Evolutionary conservation across 2,329 filamentous ascomycete genomes (phyloP).

Genomic region (Calonectria pseudoreteaudii): DNA sequence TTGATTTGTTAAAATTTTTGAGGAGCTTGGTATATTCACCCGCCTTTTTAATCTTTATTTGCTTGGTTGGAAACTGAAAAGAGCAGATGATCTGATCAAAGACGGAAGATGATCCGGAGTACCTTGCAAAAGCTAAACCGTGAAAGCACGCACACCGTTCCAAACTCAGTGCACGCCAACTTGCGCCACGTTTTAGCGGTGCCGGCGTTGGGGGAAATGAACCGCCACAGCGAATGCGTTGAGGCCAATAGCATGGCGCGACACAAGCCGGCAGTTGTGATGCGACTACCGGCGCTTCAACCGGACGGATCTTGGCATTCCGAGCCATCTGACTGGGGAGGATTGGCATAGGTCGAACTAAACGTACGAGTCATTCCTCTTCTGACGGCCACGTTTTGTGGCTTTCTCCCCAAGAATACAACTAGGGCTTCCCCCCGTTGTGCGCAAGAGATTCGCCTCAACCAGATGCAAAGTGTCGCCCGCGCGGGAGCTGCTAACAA

Average conservation of each 20-base stretch:
- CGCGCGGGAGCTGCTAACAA: neutral
- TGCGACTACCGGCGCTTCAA: neutral
- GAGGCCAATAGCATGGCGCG: neutral
- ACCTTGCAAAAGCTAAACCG: too few species aligned
- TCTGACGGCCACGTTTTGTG: neutral
- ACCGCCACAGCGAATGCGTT: too few species aligned
- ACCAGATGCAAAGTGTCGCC: neutral
- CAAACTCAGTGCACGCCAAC: too few species aligned
- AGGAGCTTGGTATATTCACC: too few species aligned
- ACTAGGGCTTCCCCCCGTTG: neutral
- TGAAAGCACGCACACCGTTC: too few species aligned
- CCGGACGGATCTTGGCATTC: neutral
- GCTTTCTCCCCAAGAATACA: neutral
- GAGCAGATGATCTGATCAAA: too few species aligned
- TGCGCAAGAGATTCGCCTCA: neutral
- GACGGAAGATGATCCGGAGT: too few species aligned
- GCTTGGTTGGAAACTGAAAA: too few species aligned
- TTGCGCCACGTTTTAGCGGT: too few species aligned
- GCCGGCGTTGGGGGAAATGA: too few species aligned
- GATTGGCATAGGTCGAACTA: neutral
- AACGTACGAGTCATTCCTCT: neutral
- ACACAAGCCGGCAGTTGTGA: neutral
- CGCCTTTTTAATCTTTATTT: too few species aligned
- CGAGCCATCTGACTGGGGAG: neutral
- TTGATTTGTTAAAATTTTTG: too few species aligned